Base-by-base conservation (phyloP, 2,329 filamentous ascomycete species). In the Emmonsiellopsis sp. region DNA sequence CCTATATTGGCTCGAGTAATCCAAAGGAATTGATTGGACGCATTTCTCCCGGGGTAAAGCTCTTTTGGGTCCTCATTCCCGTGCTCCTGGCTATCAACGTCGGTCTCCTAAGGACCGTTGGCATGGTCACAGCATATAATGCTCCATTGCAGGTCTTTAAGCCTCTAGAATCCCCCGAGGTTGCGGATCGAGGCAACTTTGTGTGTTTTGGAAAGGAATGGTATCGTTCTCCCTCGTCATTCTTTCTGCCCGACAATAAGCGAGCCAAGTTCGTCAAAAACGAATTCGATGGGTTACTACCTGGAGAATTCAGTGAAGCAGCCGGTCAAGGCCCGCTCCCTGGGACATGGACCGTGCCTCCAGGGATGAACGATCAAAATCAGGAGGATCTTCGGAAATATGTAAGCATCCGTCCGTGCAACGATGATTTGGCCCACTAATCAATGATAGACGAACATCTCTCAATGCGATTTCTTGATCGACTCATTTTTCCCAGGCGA, bases 171-270 rank as follows among this genome's bases (percentile, higher is more conserved):
- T 63, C 76, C 11, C 63, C 73, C 7, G 78, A 75, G 1, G 61
- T 87, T 5, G 79, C 82, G 2, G 70, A 73, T 0, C 67, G 73
- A 1, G 87, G 84, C 13, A 85, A 89, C 58, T 83, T 78, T 15
- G 82, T 98, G 2, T 98, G 93, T 68, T 81, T 95, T 40, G 90
- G 89, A 31, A 98, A 97, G 67, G 93, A 98, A 67, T 98, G 93
- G 93, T 96, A 98, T 69, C 87, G 93, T 37, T 97, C 96, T 66
- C 92, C 93, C 1, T 92, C 87, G 0, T 94, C 91, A 0, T 97
- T 90, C 73, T 90, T 93, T 67, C 76, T 98, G 2, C 92, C 93
- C 0, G 76, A 84, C n/a, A 80, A 82, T 49, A 87, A 93, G 75
- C 85, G 82, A 59, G 86, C 88, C 62, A 95, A 93, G 62, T 98